Evolutionary conservation across 306 rosid species (phyloP).

Genomic region (Vigna radiata): DNA sequence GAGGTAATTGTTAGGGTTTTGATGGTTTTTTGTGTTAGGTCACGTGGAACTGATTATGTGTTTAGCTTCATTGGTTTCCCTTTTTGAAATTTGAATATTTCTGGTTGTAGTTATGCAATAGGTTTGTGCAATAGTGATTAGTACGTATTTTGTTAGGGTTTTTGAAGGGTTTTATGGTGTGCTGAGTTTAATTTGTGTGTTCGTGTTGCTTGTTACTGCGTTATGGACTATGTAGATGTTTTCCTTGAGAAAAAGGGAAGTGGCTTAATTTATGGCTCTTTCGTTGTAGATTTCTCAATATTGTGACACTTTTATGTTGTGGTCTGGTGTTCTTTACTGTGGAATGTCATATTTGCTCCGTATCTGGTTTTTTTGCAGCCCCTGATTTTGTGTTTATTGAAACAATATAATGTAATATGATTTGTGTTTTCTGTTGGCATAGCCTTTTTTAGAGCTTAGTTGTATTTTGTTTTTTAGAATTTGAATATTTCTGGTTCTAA

Average conservation of each 20-base stretch:
- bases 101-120: conserved; percentile 21
- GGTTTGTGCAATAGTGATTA: conserved; percentile 20
- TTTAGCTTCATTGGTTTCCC: background rate
- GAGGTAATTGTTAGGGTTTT: conserved; percentile 66
- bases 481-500: conserved; percentile 8
- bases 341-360: conserved; percentile 21
- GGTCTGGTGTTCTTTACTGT: conserved; percentile 4
- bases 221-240: background rate
- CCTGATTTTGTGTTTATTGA: conserved; percentile 14
- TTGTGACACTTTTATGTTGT: background rate
- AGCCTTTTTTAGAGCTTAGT: background rate
- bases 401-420: conserved; percentile 7
- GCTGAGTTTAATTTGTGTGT: background rate
- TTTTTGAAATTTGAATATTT: background rate
- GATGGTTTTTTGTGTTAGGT: conserved; percentile 17
- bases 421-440: conserved; percentile 5
- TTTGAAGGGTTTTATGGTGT: background rate
- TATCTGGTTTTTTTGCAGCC: conserved; percentile 32
- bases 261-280: conserved; percentile 14
- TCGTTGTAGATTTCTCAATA: conserved; percentile 12
- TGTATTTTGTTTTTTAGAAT: background rate
- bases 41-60: background rate
- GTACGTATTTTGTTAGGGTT: background rate
- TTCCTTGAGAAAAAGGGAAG: background rate
- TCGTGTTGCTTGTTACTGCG: background rate